Evolutionary conservation across 345 rosid species (phyloP).

Genomic region (Sapria himalayana): DNA sequence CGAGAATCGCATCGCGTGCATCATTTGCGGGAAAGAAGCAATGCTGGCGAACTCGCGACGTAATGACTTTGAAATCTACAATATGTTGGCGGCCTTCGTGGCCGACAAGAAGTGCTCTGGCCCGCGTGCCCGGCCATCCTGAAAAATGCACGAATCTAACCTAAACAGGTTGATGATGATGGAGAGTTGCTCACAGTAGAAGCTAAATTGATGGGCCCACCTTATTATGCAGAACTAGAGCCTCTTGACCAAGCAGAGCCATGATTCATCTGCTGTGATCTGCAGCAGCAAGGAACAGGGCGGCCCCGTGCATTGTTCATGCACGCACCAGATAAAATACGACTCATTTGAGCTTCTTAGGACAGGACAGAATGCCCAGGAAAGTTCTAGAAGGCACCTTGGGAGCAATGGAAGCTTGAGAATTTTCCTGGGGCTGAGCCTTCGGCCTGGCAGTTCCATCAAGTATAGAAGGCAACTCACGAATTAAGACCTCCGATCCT

Average conservation of each 20-base stretch:
- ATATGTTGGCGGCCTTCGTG: conserved; percentile 14
- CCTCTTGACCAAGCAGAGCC: conserved; percentile 63
- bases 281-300: conserved; percentile 13
- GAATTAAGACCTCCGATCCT: conserved; percentile 70
- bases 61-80: conserved; percentile 53
- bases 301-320: neutral
- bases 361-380: neutral
- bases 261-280: conserved; percentile 71
- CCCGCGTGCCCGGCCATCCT: conserved; percentile 98
- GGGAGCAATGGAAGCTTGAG: conserved; percentile 72
- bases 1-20: conserved; percentile 21
- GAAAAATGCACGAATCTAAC: conserved; percentile 97
- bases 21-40: conserved; percentile 11
- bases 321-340: neutral
- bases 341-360: neutral
- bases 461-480: conserved; percentile 51
- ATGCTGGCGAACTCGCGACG: conserved; percentile 29
- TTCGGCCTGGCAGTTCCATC: conserved; percentile 56
- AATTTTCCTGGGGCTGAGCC: conserved; percentile 74
- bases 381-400: conserved; percentile 24
- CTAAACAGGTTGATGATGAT: conserved; percentile 27
- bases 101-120: conserved; percentile 31
- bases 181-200: conserved; percentile 1
- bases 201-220: conserved; percentile 15
- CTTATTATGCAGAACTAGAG: conserved; percentile 61